phyloP scores from a whole-genome alignment of 371 early-diverging fungal genomes.

The Rhizomucor miehei region DNA sequence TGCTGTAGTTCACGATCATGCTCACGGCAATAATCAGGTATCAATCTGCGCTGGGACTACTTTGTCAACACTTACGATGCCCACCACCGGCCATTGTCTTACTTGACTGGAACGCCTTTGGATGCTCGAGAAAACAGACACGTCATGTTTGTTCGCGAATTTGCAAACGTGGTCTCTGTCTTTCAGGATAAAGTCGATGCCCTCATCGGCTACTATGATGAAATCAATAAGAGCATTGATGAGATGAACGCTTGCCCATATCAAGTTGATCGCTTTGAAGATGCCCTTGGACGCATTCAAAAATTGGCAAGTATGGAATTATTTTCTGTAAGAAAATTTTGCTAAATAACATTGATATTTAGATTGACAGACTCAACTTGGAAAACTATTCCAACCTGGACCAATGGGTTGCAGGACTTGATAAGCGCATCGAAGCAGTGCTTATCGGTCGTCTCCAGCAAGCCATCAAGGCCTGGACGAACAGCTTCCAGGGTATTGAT shows the following conservation, averaged over 20 bases:
- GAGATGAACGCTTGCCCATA: conserved; percentile 85
- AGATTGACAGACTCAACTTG: conserved; percentile 89
- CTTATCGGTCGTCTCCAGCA: conserved; percentile 75
- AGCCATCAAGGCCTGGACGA: conserved; percentile 79
- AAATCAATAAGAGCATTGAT: conserved; percentile 74
- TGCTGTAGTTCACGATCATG: too few species aligned
- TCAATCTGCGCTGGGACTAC: conserved; percentile 92
- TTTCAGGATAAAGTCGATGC: conserved; percentile 95
- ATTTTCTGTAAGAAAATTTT: conserved; percentile 3
- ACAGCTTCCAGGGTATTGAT: conserved; percentile 62
- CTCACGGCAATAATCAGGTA: too few species aligned
- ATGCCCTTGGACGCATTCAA: conserved; percentile 80
- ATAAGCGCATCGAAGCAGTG: conserved; percentile 78
- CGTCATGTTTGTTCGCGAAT: conserved; percentile 92
- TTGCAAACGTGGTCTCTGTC: conserved; percentile 84
- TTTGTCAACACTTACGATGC: conserved; percentile 85
- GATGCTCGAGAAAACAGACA: conserved; percentile 83
- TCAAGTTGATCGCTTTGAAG: conserved; percentile 63
- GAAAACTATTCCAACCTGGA: conserved; percentile 93
- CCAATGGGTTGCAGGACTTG: conserved; percentile 84
- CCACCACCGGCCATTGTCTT: conserved; percentile 48
- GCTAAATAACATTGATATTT: not conserved
- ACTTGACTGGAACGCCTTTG: conserved; percentile 46
- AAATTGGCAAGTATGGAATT: conserved; percentile 49
- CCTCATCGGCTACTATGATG: conserved; percentile 78